These are phyloP conservation scores for Phalaenopsis aphrodite DNA, from an alignment of 106 monocot genomes.

Conservation along the genomic window DNA sequence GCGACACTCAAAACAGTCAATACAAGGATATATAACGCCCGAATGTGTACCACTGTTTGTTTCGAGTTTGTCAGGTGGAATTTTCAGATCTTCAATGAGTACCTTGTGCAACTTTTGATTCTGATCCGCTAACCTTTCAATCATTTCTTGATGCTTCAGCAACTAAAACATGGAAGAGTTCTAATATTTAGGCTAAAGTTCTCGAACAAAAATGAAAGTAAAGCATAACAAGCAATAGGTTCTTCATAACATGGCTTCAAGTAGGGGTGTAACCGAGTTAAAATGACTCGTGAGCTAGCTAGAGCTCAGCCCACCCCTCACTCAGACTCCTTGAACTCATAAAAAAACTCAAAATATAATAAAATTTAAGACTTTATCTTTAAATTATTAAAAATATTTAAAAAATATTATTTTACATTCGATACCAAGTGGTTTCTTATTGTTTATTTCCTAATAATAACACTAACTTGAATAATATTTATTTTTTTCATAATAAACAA, in stretches of 20 bases:
- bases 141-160: constrained; percentile 52
- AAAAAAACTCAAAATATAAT: no score
- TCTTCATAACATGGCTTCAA: not conserved
- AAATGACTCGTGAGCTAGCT: no score
- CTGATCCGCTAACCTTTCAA: constrained; percentile 54
- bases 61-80: constrained; percentile 40
- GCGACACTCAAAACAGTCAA: constrained; percentile 63
- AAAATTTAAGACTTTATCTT: no score
- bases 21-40: constrained; percentile 18
- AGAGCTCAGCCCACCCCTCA: not conserved
- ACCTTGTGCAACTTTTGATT: constrained; percentile 50
- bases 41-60: constrained; percentile 1
- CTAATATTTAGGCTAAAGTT: not conserved
- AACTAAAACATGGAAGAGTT: constrained; percentile 25
- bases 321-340: no score
- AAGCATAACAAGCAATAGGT: not conserved
- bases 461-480: no score
- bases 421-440: no score
- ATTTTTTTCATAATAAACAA: no score
- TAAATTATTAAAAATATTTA: no score
- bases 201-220: not conserved
- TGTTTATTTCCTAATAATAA: no score
- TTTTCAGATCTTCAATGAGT: constrained; percentile 57
- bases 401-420: no score
- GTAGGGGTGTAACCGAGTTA: no score